Base-by-base conservation (phyloP, 2,329 filamentous ascomycete species). In the Emydomyces testavorans region DNA sequence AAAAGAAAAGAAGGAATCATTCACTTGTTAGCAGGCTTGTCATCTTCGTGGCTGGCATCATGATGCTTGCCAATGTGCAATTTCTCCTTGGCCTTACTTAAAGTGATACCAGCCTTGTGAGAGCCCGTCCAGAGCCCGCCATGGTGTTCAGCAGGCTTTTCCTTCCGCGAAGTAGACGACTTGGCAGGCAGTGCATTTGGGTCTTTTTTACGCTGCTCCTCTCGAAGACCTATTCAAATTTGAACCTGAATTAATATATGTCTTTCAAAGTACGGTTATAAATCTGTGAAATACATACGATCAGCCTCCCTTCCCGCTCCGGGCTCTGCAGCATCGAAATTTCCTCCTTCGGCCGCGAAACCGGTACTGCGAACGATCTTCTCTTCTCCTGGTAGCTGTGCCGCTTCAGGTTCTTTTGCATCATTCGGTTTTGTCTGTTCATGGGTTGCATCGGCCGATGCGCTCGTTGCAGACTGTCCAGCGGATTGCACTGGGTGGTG, bases 301-400 rank as follows among this genome's bases (percentile, higher is more conserved):
- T 82, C 79, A 52, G 81, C 81, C 62, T 85, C 82, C 29, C 64
- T 67, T 2, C 79, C 80, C 8, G 82, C 82, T 8, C 81, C 81
- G 0, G 79, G 74, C 50, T 74, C 74, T 6, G 56, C 57, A 1
- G 64, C 65, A 46, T 57, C 55, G 34, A 57, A 57, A 42, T 57
- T 46, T 18, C 81, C 80, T 0, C 81, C 80, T 32, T 85, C 80
- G 13, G 79, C 77, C 28, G 69, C 64, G 23, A 83, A 60, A 0
- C 80, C 81, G 0, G 70, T 72, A 18, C 71, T 73, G 62, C 73
- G 76, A 53, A 81, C 70, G 50, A 75, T 75, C 56, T 75, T 58
- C 60, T 78, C 41, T 21, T 44, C 41, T 7, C 10, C 23, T 21
- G 32, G 28, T 6, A 6, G 2, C 13, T 26, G 38, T 20, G 11